These are phyloP conservation scores for Saccharomyces pastorianus DNA, from an alignment of 1,139 yeast species.

Conservation along the genomic window DNA sequence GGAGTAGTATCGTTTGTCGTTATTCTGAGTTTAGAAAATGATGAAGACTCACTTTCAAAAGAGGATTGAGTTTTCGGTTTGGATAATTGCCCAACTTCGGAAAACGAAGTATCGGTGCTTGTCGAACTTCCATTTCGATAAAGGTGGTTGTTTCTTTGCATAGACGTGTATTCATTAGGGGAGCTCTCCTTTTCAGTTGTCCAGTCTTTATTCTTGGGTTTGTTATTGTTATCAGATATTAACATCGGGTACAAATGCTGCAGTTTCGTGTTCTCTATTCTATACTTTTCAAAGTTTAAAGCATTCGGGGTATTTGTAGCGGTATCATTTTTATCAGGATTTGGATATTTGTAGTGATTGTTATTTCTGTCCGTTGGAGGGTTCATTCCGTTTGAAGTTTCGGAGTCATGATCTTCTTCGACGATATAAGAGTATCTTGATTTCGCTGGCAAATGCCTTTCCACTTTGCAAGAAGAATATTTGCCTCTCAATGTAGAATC, in stretches of 20 bases:
- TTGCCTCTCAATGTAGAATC: slow-evolving; percentile 14
- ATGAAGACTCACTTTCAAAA: slow-evolving; percentile 8
- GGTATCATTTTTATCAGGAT: background rate
- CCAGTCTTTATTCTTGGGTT: background rate
- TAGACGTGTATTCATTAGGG: background rate
- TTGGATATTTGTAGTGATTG: background rate
- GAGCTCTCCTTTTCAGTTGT: background rate
- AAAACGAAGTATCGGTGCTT: slow-evolving; percentile 2
- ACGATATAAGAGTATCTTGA: slow-evolving; percentile 29
- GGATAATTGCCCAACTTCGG: slow-evolving; percentile 8
- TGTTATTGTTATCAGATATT: background rate
- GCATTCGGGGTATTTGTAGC: background rate
- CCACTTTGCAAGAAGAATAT: slow-evolving; percentile 19
- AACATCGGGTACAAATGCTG: background rate
- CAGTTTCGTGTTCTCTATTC: slow-evolving; percentile 3
- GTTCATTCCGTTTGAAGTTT: background rate
- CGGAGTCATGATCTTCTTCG: slow-evolving; percentile 24
- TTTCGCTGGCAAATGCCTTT: slow-evolving; percentile 24
- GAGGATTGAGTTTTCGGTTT: slow-evolving; percentile 14
- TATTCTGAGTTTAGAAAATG: slow-evolving; percentile 2
- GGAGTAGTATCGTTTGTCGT: slow-evolving; percentile 1
- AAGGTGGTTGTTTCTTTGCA: background rate
- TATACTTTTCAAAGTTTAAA: slow-evolving; percentile 3
- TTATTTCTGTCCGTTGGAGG: background rate
- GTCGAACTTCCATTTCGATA: slow-evolving; percentile 2